Percentiles rank a stretch among this genome's conserved stretches.
Conservation (phyloP, 1,139 yeast genomes). For the Geotrichum fermentans region DNA sequence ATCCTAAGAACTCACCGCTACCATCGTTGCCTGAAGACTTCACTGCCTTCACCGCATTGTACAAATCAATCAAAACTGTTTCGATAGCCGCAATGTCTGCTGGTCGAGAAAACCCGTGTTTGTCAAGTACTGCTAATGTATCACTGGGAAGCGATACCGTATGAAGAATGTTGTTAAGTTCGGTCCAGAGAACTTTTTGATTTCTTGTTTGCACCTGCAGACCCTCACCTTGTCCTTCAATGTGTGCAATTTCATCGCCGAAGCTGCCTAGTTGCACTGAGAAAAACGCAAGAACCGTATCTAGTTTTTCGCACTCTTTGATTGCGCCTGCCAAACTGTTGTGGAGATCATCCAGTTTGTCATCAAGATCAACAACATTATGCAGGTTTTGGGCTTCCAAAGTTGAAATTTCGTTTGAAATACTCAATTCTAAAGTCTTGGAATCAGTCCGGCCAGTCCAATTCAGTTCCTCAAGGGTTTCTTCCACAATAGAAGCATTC, state of each 20-base stretch:
- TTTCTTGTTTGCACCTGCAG: constrained; percentile 80
- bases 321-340: constrained; percentile 46
- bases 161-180: constrained; percentile 59
- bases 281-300: constrained; percentile 50
- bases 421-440: constrained; percentile 50
- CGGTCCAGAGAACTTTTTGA: constrained; percentile 66
- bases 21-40: constrained; percentile 33
- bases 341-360: constrained; percentile 44
- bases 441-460: constrained; percentile 70
- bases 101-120: constrained; percentile 48
- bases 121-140: constrained; percentile 48
- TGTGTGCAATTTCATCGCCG: constrained; percentile 60
- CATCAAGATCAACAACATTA: constrained; percentile 45
- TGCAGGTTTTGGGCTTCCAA: constrained; percentile 49
- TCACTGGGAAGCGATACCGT: constrained; percentile 62
- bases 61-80: constrained; percentile 52
- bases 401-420: constrained; percentile 49
- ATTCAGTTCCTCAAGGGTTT: constrained; percentile 65
- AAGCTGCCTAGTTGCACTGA: constrained; percentile 57
- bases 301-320: constrained; percentile 61
- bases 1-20: constrained; percentile 48
- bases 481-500: constrained; percentile 45
- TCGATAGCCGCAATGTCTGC: constrained; percentile 52
- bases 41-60: constrained; percentile 48
- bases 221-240: constrained; percentile 76